phyloP scores from a whole-genome alignment of 2,329 filamentous ascomycete species.

The Nigrograna mackinnonii region DNA sequence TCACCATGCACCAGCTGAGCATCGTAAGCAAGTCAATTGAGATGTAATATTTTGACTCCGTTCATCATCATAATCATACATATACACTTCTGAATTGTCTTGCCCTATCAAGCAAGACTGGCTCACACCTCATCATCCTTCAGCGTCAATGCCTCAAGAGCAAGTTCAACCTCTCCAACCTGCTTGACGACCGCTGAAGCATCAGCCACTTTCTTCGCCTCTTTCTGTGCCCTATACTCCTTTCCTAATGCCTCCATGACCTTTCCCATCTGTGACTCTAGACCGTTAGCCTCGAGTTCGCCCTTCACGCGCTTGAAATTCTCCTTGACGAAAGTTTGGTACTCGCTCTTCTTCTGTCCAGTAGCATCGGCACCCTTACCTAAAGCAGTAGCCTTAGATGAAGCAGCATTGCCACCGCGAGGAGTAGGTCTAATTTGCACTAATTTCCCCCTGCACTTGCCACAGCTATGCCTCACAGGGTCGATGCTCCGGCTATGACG shows the following conservation, averaged over 20 bases:
- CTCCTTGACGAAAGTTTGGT: constrained; percentile 66
- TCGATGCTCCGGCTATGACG: constrained; percentile 88
- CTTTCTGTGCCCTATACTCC: constrained; percentile 61
- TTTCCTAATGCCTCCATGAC: constrained; percentile 70
- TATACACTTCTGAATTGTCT: no score
- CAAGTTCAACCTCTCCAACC: constrained; percentile 14
- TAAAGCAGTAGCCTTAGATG: constrained; percentile 3
- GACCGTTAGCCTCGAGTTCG: constrained; percentile 54
- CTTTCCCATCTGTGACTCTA: constrained; percentile 56
- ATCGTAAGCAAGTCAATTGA: no score
- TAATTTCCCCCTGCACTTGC: constrained; percentile 69
- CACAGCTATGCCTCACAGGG: constrained; percentile 71
- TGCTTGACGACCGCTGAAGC: constrained; percentile 8
- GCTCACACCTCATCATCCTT: constrained; percentile 4
- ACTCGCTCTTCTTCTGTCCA: constrained; percentile 47
- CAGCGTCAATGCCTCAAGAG: constrained; percentile 27
- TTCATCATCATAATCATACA: no score
- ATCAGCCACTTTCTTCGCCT: constrained; percentile 9
- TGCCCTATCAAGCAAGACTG: no score
- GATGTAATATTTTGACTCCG: no score
- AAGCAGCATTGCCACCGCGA: constrained; percentile 41
- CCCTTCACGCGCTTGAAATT: constrained; percentile 61
- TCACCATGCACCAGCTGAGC: no score
- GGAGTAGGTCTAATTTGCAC: constrained; percentile 81
- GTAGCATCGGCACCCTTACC: constrained; percentile 14